Conservation (phyloP, 768 basidiomycete genomes). For the Termitomyces sp. region DNA sequence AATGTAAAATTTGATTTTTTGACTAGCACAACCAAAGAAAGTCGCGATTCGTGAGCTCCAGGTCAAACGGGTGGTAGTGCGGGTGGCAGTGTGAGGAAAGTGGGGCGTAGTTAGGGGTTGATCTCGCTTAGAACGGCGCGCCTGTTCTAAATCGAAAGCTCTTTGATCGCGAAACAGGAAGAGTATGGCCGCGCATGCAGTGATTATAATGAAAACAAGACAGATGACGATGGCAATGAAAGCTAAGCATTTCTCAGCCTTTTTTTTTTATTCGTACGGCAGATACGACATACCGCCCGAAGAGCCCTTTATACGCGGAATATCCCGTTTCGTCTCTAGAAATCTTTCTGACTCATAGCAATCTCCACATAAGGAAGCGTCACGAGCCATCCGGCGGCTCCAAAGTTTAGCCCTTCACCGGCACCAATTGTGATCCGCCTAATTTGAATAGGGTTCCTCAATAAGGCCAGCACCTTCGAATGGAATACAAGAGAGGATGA, state of each 20-base stretch:
- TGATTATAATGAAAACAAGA: conserved; percentile 48
- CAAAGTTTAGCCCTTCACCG: neutral
- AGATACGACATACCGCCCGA: neutral
- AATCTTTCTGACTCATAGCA: neutral
- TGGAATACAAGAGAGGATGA: neutral
- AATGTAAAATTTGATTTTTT: conserved; percentile 1
- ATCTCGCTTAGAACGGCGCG: conserved; percentile 22
- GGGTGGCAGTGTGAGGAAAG: neutral
- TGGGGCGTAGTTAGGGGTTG: neutral
- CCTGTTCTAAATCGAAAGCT: conserved; percentile 32
- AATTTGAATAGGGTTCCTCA: neutral
- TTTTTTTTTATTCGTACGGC: neutral
- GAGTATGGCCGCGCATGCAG: conserved; percentile 47
- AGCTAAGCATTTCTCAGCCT: conserved; percentile 24
- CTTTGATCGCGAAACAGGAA: conserved; percentile 50
- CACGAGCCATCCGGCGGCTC: neutral
- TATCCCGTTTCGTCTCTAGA: neutral
- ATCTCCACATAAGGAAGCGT: neutral
- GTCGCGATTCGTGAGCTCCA: conserved; percentile 3
- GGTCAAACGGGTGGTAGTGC: neutral
- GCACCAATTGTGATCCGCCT: neutral
- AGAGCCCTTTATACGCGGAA: neutral
- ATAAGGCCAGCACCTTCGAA: too few species aligned
- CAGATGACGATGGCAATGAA: conserved; percentile 59
- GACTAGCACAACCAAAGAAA: neutral